Conservation (phyloP, 345 rosid genomes). For the Hibiscus syriacus region DNA sequence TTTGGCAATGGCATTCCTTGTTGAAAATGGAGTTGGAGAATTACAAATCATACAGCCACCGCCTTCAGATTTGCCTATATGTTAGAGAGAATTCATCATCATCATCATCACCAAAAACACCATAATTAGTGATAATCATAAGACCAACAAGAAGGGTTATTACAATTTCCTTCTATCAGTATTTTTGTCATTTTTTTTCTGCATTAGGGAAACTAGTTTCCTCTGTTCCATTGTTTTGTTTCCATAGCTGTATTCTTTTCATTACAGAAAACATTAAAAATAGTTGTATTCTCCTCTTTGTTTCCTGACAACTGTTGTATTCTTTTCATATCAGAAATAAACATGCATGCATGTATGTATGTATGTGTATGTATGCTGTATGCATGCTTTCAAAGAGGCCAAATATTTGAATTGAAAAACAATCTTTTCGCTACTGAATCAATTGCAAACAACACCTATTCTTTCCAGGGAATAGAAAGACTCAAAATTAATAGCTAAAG, state of each 20-base stretch:
- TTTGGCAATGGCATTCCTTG: constrained; percentile 74
- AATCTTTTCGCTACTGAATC: constrained; percentile 1
- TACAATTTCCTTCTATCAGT: too few relatives aligned
- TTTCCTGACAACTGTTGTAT: too few relatives aligned
- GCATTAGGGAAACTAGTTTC: constrained; percentile 27
- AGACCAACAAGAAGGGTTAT: constrained; percentile 12
- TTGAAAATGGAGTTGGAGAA: constrained; percentile 66
- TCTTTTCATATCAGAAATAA: too few relatives aligned
- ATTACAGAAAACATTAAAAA: too few relatives aligned
- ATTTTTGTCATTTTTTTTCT: too few relatives aligned
- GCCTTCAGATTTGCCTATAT: constrained; percentile 61
- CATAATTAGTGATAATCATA: constrained; percentile 6
- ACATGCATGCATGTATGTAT: too few relatives aligned
- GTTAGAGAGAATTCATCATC: constrained; percentile 23
- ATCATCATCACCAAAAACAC: neutral
- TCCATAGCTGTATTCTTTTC: too few relatives aligned
- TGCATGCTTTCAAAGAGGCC: neutral
- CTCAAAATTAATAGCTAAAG: constrained; percentile 4
- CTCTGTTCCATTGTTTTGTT: constrained; percentile 7
- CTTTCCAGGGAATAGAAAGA: neutral
- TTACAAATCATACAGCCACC: constrained; percentile 48
- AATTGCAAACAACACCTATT: neutral
- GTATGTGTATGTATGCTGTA: neutral
- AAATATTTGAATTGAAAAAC: neutral
- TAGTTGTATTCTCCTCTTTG: too few relatives aligned